Base-by-base conservation (phyloP, 345 rosid species). In the Eutrema japonicum region DNA sequence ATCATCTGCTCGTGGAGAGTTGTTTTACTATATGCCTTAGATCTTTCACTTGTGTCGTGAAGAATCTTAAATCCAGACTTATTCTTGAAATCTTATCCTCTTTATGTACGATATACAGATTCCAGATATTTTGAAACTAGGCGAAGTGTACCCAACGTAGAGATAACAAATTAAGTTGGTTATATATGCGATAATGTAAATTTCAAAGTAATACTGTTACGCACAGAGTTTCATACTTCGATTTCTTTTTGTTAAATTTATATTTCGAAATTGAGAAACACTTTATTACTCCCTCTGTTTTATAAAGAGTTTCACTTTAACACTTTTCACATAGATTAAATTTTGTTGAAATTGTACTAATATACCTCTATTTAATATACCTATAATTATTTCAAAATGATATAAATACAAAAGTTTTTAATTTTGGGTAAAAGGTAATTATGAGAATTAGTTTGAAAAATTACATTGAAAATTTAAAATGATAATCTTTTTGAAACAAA, bases 41-140 rank as follows among this genome's bases (percentile, higher is more conserved):
- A 71, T 29, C 12, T 16, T 41, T 52, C 62, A n/a, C 61, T 60
- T 30, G 45, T 62, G 29, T 32, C 5, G 22, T 36, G 40, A 64
- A 45, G 35, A 36, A 26, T 46, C 12, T 42, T 9, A 6, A 10
- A 2, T 38, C 36, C 60, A 51, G 30, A 41, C 16, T 33, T 42
- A 7, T 51, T 63, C 29, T 53, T 43, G 10, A 36, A 11, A 14
- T 46, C 26, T 46, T 55, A 36, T 64, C 41, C 47, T 37, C 13
- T 43, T 22, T 41, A 13, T 37, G 58, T 48, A 47, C 48, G 52
- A 47, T 47, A 43, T 29, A 5, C 42, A 37, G 2, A 9, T 12
- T 56, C 46, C 40, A 66, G 32, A 47, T 56, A 55, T 37, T 14
- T 57, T n/a, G 52, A 64, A 43, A 45, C 38, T 57, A 50, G n/a